phyloP scores from a whole-genome alignment of 2,329 filamentous ascomycete species.

The Ambrosiella xylebori region DNA sequence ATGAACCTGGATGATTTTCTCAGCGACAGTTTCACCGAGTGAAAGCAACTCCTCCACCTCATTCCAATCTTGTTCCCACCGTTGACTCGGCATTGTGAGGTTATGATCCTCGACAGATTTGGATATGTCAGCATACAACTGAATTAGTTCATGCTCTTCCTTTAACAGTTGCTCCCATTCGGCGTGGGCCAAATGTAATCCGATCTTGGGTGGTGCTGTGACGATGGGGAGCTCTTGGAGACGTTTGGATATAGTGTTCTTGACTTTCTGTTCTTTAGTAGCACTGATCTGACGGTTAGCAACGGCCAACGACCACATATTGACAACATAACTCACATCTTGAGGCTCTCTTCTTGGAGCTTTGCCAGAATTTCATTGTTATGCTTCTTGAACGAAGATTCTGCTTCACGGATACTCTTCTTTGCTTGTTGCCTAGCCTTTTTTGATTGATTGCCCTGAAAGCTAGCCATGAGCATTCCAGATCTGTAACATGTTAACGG shows the following conservation, averaged over 20 bases:
- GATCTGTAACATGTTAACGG: slow-evolving; percentile 2
- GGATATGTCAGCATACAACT: slow-evolving; percentile 9
- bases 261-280: slow-evolving; percentile 3
- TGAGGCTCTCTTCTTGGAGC: slow-evolving; percentile 6
- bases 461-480: slow-evolving; percentile 1
- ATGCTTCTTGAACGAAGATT: slow-evolving; percentile 1
- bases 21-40: slow-evolving; percentile 8
- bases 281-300: slow-evolving; percentile 5
- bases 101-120: slow-evolving; percentile 1
- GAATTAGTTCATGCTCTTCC: slow-evolving; percentile 3
- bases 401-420: slow-evolving; percentile 2
- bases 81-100: background rate
- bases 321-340: slow-evolving; percentile 4
- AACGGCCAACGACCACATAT: background rate
- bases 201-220: background rate
- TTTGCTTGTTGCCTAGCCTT: slow-evolving; percentile 1
- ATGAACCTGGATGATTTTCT: slow-evolving; percentile 12
- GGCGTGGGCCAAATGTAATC: background rate
- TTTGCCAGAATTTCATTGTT: slow-evolving; percentile 3
- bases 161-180: background rate
- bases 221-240: background rate
- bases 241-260: background rate
- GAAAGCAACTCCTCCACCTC: slow-evolving; percentile 13
- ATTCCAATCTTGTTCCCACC: slow-evolving; percentile 9
- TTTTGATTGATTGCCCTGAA: slow-evolving; percentile 6